Evolutionary conservation across 257 asterid species (phyloP), one percentile per base, ranked within the genome.

Genomic region (Parsonsia alboflavescens): DNA sequence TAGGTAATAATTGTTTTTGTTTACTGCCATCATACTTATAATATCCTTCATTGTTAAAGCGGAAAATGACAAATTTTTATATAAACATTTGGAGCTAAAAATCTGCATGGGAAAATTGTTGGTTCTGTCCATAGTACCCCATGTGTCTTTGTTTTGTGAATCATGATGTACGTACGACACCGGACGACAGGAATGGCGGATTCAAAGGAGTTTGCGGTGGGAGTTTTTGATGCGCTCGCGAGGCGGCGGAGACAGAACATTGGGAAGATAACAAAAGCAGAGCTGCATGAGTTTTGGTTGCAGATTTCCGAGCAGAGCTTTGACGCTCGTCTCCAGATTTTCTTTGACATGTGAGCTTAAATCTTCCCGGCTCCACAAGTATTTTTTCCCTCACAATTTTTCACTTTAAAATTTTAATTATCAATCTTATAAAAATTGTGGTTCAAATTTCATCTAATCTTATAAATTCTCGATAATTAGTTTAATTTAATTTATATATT

Each of bases 311-410:
- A 91, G 82, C 86, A 85, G 72, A 93, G 97, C 71, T 93, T 93
- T 73, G 98, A 93, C 79, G 96, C 96, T 48, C 93, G 98, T 63
- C 96, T 93, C 41, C 98, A 93, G 79, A 93, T 93, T 81, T 93
- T 93, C 92, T 93, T 93, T 53, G 98, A 93, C 86, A 93, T 93
- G 98, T 91, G 62, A 72, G 88, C 57, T 28, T 1, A 33, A 33
- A 33, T n/a, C 28, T 36, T 26, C 11, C 28, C 0, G 5, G 46
- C 39, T 33, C 39, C 46, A 5, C 46, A 42, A 42, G 46, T 54
- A 10, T 62, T 10, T 30, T 44, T 19, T 52, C 12, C 50, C 48
- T 52, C 10, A 56, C 28, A 9, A 56, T 26, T 21, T 61, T 10
- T 45, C 16, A 10, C 42, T 24, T 50, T n/a, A n/a, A n/a, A 6